A percentile compares a stretch with the other conserved stretches of the same genome.
Evolutionary conservation across 1,139 yeast species (phyloP).

Genomic region (Pichia sp.): DNA sequence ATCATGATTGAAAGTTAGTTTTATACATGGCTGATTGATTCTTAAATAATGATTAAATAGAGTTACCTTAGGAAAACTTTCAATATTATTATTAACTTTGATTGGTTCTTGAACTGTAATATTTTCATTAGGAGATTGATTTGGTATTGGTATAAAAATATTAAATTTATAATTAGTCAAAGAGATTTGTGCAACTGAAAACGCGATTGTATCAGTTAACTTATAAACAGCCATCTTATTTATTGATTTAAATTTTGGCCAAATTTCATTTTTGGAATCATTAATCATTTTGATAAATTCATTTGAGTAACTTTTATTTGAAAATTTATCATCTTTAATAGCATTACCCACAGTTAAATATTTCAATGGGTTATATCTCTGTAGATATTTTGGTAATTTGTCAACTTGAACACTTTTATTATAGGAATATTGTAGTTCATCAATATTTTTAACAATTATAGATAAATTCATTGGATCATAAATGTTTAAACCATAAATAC

Average conservation of each 20-base stretch:
- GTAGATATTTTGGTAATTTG: conserved; percentile 6
- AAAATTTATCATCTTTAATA: background rate
- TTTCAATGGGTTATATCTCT: conserved; percentile 8
- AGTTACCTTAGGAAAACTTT: conserved; percentile 9
- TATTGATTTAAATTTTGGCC: conserved; percentile 1
- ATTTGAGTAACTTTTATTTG: conserved; percentile 5
- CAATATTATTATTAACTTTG: conserved; percentile 7
- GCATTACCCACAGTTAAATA: background rate
- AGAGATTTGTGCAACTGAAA: conserved; percentile 20
- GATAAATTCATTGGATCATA: conserved; percentile 6
- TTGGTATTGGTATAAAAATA: conserved; percentile 25
- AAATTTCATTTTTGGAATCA: conserved; percentile 3
- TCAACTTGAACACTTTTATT: conserved; percentile 1
- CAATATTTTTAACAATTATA: background rate
- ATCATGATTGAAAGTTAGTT: conserved; percentile 15
- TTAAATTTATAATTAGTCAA: conserved; percentile 18
- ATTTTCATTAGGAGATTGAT: conserved; percentile 16
- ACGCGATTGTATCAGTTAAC: conserved; percentile 20
- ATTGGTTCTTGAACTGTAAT: conserved; percentile 14
- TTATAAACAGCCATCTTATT: conserved; percentile 12
- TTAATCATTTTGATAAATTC: conserved; percentile 5
- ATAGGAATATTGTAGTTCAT: conserved; percentile 11
- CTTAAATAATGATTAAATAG: conserved; percentile 6
- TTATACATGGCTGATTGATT: conserved; percentile 15
- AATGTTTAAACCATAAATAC: conserved; percentile 18